Conservation (phyloP, 1,284 basidiomycete genomes). For the Farysia itapuensis region DNA sequence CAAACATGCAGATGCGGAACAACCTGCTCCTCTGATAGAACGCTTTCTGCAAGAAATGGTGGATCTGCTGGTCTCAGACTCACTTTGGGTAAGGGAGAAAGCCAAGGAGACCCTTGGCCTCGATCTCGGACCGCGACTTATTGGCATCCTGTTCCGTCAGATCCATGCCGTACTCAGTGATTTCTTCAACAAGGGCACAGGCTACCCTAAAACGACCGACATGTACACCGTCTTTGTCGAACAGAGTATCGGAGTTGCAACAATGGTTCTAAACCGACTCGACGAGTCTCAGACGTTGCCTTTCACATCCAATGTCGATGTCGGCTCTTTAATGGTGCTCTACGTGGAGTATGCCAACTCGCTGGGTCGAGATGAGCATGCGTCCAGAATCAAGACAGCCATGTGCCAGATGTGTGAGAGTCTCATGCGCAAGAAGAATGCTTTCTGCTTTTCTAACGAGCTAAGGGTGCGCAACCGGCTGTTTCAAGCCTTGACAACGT, state of each 20-base stretch:
- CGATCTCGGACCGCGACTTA: conserved; percentile 42
- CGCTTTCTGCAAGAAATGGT: conserved; percentile 54
- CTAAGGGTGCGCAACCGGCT: conserved; percentile 52
- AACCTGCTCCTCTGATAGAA: conserved; percentile 37
- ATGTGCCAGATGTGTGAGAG: conserved; percentile 53
- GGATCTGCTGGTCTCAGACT: conserved; percentile 54
- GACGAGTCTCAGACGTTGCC: conserved; percentile 14
- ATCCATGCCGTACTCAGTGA: conserved; percentile 53
- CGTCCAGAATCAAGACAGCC: conserved; percentile 50
- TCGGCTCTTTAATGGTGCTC: conserved; percentile 53
- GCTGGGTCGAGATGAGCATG: conserved; percentile 46
- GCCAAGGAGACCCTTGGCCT: conserved; percentile 53
- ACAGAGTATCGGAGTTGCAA: conserved; percentile 51
- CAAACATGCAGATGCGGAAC: conserved; percentile 16
- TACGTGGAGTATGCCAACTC: conserved; percentile 55
- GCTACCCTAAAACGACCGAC: conserved; percentile 44
- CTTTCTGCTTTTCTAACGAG: conserved; percentile 50
- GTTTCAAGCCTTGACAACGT: conserved; percentile 51
- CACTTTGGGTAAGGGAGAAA: conserved; percentile 56
- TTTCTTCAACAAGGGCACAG: conserved; percentile 53
- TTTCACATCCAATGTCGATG: conserved; percentile 42
- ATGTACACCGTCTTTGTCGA: conserved; percentile 56
- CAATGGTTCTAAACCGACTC: conserved; percentile 45
- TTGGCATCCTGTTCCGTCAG: conserved; percentile 51
- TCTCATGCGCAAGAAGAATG: conserved; percentile 49